These are phyloP conservation scores for Mayamaea pseudoterrestris DNA, from an alignment of 108 stramenopile species.

Conservation along the genomic window DNA sequence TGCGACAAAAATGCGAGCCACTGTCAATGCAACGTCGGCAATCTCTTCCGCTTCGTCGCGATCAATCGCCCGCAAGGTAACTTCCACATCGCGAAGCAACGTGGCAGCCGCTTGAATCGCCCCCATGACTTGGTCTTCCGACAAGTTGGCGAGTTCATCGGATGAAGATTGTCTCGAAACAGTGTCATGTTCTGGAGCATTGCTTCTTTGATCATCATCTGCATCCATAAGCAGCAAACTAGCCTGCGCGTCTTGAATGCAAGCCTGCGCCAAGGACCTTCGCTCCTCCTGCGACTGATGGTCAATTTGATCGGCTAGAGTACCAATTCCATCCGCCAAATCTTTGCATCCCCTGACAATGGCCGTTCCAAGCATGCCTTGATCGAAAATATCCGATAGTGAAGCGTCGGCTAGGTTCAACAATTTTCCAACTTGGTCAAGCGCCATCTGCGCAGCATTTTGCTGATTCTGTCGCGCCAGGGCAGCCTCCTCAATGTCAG, in stretches of 20 bases:
- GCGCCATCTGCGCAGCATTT: not conserved
- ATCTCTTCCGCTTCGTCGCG: constrained; percentile 69
- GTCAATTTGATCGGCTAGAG: constrained; percentile 42
- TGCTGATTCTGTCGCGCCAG: not conserved
- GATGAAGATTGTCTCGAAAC: not conserved
- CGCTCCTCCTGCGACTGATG: constrained; percentile 27
- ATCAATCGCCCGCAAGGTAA: constrained; percentile 45
- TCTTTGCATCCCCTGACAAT: constrained; percentile 54
- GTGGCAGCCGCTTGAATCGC: constrained; percentile 32
- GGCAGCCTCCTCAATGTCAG: not conserved
- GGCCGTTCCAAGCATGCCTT: constrained; percentile 40
- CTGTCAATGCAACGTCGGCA: constrained; percentile 65
- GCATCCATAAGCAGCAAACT: not conserved
- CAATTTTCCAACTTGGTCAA: not conserved
- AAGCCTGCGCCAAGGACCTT: constrained; percentile 26
- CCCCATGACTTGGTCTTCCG: constrained; percentile 28
- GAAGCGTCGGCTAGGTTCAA: not conserved
- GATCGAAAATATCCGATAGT: not conserved
- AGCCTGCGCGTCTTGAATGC: constrained; percentile 18
- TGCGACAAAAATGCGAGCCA: constrained; percentile 51
- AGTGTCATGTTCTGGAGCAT: not conserved
- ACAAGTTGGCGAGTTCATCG: constrained; percentile 1
- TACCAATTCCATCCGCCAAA: constrained; percentile 50
- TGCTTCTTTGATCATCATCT: not conserved
- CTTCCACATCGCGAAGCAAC: constrained; percentile 56